Percentiles rank a stretch among this genome's conserved stretches.
Conservation (phyloP, 192 early-diverging fungal genomes). For the Backusella parvicylindrica region DNA sequence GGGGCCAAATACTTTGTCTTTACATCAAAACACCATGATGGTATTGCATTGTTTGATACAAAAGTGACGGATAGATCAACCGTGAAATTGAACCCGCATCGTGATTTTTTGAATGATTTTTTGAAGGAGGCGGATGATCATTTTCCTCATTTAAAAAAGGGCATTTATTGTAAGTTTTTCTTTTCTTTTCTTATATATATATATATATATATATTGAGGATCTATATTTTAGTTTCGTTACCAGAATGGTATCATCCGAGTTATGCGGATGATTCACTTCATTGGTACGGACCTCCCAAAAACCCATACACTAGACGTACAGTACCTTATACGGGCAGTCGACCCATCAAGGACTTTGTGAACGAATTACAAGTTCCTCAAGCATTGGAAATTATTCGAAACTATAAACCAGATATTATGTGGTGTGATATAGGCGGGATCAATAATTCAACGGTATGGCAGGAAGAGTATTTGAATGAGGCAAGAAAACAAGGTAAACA, state of each 20-base stretch:
- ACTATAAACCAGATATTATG: constrained; percentile 21
- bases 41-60: constrained; percentile 22
- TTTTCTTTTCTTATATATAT: neutral
- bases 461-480: constrained; percentile 12
- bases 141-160: constrained; percentile 19
- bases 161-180: constrained; percentile 27
- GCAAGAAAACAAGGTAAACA: neutral
- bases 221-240: constrained; percentile 14
- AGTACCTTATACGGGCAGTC: constrained; percentile 18
- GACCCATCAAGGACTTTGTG: constrained; percentile 14
- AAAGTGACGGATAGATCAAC: constrained; percentile 15
- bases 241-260: constrained; percentile 32
- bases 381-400: constrained; percentile 13
- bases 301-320: constrained; percentile 10
- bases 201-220: neutral
- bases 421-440: constrained; percentile 34
- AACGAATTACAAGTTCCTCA: constrained; percentile 28
- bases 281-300: constrained; percentile 14
- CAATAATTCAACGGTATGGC: constrained; percentile 24
- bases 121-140: neutral
- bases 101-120: constrained; percentile 25
- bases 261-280: constrained; percentile 6
- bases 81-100: constrained; percentile 7
- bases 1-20: constrained; percentile 27
- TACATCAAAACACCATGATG: constrained; percentile 30